Percentiles rank a stretch among this genome's conserved stretches.
phyloP scores from a whole-genome alignment of 257 asterid genomes.

The Gentiana macrophylla region DNA sequence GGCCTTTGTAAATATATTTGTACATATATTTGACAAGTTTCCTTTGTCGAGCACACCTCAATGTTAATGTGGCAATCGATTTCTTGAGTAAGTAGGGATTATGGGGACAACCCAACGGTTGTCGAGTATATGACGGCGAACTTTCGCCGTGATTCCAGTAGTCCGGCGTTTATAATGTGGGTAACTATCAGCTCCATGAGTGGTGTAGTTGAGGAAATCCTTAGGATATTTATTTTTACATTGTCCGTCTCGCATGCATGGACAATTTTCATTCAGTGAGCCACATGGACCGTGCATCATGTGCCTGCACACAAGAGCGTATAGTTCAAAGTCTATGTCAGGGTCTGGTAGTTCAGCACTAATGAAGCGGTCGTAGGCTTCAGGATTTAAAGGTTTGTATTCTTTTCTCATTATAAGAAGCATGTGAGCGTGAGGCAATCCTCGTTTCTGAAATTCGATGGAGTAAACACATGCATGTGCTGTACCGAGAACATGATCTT shows the following conservation, averaged over 20 bases:
- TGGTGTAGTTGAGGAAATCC: not conserved
- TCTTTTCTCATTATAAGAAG: not conserved
- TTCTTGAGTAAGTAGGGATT: too few species aligned
- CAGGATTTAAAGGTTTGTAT: not conserved
- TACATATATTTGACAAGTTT: not conserved
- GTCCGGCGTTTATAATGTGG: not conserved
- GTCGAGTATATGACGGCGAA: not conserved
- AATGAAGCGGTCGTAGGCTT: not conserved
- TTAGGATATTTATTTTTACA: conserved; percentile 6
- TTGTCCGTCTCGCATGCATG: not conserved
- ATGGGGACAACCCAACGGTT: not conserved
- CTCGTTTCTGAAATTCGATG: not conserved
- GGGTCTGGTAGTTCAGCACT: not conserved
- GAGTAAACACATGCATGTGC: not conserved
- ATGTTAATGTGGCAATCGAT: not conserved
- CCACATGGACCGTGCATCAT: not conserved
- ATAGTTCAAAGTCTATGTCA: not conserved
- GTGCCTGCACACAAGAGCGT: not conserved
- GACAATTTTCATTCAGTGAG: not conserved
- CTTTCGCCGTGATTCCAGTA: not conserved
- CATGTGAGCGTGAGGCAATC: not conserved
- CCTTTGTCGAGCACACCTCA: not conserved
- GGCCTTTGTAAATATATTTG: not conserved
- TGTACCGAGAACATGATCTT: not conserved
- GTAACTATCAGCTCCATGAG: not conserved